Evolutionary conservation across 495 filamentous ascomycete genomes (phyloP).

Genomic region (Melanomma pulvis-pyrius): DNA sequence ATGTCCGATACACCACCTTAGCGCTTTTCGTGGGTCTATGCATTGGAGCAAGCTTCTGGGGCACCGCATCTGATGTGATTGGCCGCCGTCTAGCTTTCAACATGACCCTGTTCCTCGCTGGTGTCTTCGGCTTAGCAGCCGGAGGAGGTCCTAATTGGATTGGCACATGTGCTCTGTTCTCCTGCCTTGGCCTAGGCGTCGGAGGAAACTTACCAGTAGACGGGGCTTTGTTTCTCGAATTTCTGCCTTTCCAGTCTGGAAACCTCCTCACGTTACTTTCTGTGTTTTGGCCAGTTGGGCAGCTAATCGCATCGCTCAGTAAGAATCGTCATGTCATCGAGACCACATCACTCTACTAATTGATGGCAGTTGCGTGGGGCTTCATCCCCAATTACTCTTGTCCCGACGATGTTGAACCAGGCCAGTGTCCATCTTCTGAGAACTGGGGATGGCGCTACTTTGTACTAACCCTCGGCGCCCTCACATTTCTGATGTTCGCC

Average conservation of each 20-base stretch:
- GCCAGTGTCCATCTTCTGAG: constrained; percentile 56
- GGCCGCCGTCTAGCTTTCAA: constrained; percentile 65
- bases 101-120: constrained; percentile 57
- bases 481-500: constrained; percentile 58
- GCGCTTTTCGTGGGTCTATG: constrained; percentile 60
- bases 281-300: constrained; percentile 64
- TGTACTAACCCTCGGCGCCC: constrained; percentile 66
- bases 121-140: constrained; percentile 58
- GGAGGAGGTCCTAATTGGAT: constrained; percentile 55
- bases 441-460: constrained; percentile 87
- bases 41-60: constrained; percentile 64
- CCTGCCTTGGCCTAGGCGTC: constrained; percentile 52
- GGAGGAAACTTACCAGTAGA: constrained; percentile 58
- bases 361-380: constrained; percentile 56
- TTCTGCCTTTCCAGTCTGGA: constrained; percentile 57
- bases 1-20: constrained; percentile 56
- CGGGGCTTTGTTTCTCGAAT: constrained; percentile 64
- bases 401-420: constrained; percentile 16
- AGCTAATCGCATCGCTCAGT: constrained; percentile 51
- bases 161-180: constrained; percentile 53
- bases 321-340: neutral
- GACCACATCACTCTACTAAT: neutral
- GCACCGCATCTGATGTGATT: constrained; percentile 58
- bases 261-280: constrained; percentile 60
- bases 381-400: constrained; percentile 60